A percentile compares a stretch with the other conserved stretches of the same genome.
phyloP scores from a whole-genome alignment of 768 basidiomycete genomes.

The Gautieria morchelliformis region DNA sequence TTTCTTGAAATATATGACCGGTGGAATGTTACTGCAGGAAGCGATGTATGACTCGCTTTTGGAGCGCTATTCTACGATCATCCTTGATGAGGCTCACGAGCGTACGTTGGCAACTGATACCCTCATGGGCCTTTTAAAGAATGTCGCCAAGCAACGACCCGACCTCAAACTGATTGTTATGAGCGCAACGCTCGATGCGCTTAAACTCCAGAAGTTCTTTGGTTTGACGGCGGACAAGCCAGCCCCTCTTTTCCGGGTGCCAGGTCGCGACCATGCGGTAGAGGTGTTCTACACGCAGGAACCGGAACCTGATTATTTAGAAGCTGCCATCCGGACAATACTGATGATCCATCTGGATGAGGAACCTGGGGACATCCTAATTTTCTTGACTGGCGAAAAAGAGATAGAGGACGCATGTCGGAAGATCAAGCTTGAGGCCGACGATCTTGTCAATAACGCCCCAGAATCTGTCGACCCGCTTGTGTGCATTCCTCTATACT shows the following conservation, averaged over 20 bases:
- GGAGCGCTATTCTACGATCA: slow-evolving; percentile 90
- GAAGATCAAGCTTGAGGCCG: slow-evolving; percentile 86
- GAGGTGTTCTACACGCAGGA: slow-evolving; percentile 92
- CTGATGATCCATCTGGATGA: slow-evolving; percentile 96
- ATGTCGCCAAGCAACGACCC: slow-evolving; percentile 63
- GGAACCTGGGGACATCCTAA: slow-evolving; percentile 81
- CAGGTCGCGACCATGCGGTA: slow-evolving; percentile 89
- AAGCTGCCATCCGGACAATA: slow-evolving; percentile 92
- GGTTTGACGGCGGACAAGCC: slow-evolving; percentile 33
- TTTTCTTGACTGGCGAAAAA: slow-evolving; percentile 97
- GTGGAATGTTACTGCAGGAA: slow-evolving; percentile 97
- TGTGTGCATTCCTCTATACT: slow-evolving; percentile 88
- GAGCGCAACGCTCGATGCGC: slow-evolving; percentile 94
- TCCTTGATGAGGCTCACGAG: slow-evolving; percentile 98
- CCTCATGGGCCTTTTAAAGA: slow-evolving; percentile 92
- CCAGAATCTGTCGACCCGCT: slow-evolving; percentile 76
- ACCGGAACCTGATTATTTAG: slow-evolving; percentile 92
- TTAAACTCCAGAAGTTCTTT: slow-evolving; percentile 97
- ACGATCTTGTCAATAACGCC: slow-evolving; percentile 66
- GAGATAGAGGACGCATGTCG: slow-evolving; percentile 96
- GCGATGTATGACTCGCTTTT: slow-evolving; percentile 95
- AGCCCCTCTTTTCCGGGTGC: slow-evolving; percentile 83
- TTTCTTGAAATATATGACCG: slow-evolving; percentile 99
- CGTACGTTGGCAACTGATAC: slow-evolving; percentile 96
- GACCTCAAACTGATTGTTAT: slow-evolving; percentile 98